Percentiles rank a stretch among this genome's conserved stretches.
phyloP scores from a whole-genome alignment of 2,329 filamentous ascomycete species.

The Monilinia polystroma region DNA sequence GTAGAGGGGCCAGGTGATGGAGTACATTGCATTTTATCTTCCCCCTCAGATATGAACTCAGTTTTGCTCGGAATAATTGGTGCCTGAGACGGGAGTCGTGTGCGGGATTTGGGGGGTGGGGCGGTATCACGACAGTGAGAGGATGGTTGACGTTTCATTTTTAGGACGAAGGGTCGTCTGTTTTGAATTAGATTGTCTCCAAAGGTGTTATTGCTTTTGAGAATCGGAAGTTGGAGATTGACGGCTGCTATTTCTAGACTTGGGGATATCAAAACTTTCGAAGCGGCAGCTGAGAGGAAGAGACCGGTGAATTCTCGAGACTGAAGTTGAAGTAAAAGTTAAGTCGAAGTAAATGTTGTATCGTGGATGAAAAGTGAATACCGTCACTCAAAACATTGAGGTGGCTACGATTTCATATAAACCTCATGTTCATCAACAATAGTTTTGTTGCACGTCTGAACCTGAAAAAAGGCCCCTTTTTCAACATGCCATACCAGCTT shows the following conservation, averaged over 20 bases:
- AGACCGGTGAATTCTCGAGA: background rate
- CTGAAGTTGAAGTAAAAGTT: background rate
- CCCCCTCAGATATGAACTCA: no score
- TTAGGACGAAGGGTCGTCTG: background rate
- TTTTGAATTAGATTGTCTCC: background rate
- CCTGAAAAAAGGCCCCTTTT: background rate
- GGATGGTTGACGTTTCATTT: background rate
- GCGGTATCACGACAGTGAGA: background rate
- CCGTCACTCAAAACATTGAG: background rate
- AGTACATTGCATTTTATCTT: no score
- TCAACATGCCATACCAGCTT: background rate
- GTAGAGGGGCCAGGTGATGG: no score
- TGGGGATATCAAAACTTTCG: background rate
- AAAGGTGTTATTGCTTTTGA: background rate
- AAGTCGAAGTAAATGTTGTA: no score
- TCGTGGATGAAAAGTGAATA: background rate
- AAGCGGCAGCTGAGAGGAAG: background rate
- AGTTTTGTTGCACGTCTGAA: background rate
- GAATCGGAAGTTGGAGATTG: accelerated
- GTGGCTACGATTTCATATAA: background rate
- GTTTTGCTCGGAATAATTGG: background rate
- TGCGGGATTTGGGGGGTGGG: background rate
- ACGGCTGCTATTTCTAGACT: background rate
- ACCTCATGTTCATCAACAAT: background rate
- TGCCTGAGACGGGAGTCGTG: background rate